phyloP scores from a whole-genome alignment of 2,329 filamentous ascomycete species.

The Drechslerella dactyloides region DNA sequence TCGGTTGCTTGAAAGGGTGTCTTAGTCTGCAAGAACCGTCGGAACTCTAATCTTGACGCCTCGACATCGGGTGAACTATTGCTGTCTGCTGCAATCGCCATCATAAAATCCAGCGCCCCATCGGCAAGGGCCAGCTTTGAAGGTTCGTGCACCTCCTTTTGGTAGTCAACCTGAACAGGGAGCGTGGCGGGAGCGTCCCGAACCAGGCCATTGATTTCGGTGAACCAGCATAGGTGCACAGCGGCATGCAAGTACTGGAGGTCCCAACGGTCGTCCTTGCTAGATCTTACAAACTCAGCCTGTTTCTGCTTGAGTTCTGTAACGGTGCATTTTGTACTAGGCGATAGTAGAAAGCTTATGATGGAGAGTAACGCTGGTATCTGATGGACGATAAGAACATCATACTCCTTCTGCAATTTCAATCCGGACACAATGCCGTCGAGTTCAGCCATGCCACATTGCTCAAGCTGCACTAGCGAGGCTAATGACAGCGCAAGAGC shows the following conservation, averaged over 20 bases:
- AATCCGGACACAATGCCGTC: constrained; percentile 71
- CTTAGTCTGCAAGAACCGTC: constrained; percentile 82
- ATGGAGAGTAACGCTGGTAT: constrained; percentile 79
- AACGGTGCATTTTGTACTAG: constrained; percentile 72
- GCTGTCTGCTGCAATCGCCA: constrained; percentile 82
- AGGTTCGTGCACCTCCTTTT: constrained; percentile 47
- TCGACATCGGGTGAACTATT: constrained; percentile 85
- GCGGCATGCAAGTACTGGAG: constrained; percentile 79
- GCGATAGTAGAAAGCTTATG: constrained; percentile 78
- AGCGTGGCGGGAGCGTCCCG: constrained; percentile 71
- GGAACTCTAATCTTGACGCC: constrained; percentile 79
- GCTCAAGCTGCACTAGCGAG: constrained; percentile 76
- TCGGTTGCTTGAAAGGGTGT: constrained; percentile 73
- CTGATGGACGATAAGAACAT: constrained; percentile 77
- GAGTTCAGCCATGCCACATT: constrained; percentile 75
- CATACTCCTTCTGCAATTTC: constrained; percentile 76
- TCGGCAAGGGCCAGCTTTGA: constrained; percentile 72
- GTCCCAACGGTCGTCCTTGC: constrained; percentile 73
- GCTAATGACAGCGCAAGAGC: constrained; percentile 79
- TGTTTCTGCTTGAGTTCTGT: constrained; percentile 75
- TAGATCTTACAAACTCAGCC: constrained; percentile 68
- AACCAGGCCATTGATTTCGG: constrained; percentile 90
- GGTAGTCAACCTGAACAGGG: constrained; percentile 61
- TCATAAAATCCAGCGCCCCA: constrained; percentile 88
- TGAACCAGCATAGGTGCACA: constrained; percentile 82